These are phyloP conservation scores for Aspergillus kassunensis DNA, from an alignment of 495 filamentous ascomycete species.

Conservation along the genomic window DNA sequence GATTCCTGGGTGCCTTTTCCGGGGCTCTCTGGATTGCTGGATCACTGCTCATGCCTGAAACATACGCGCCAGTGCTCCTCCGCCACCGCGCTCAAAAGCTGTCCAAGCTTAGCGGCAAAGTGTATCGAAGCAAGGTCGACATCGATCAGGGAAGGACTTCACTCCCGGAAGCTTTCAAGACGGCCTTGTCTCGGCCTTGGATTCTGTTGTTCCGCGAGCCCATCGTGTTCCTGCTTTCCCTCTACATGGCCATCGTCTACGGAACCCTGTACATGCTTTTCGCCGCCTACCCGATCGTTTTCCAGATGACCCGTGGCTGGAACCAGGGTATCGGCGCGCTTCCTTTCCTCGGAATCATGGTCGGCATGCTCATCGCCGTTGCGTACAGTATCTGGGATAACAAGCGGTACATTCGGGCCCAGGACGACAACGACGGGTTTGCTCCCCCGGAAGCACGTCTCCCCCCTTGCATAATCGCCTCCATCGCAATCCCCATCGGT, in stretches of 20 bases:
- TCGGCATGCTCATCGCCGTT: constrained; percentile 71
- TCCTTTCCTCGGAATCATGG: constrained; percentile 74
- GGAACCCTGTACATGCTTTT: constrained; percentile 82
- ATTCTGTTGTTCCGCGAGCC: constrained; percentile 49
- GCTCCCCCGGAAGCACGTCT: constrained; percentile 49
- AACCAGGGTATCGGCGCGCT: constrained; percentile 67
- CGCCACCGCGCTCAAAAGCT: constrained; percentile 49
- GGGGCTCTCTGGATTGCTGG: constrained; percentile 55
- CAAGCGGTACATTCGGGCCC: constrained; percentile 39
- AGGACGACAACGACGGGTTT: constrained; percentile 35
- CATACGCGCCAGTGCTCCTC: constrained; percentile 57
- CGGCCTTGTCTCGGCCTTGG: constrained; percentile 48
- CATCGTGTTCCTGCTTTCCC: constrained; percentile 60
- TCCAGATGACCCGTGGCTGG: constrained; percentile 69
- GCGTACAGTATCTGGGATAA: constrained; percentile 47
- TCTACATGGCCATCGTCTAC: constrained; percentile 74
- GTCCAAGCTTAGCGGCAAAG: constrained; percentile 52
- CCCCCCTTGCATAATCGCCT: constrained; percentile 42
- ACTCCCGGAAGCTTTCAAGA: constrained; percentile 37
- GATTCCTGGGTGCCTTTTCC: constrained; percentile 48
- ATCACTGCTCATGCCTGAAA: constrained; percentile 54
- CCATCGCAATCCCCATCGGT: constrained; percentile 40
- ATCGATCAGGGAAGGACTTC: constrained; percentile 39
- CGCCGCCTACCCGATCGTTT: constrained; percentile 77
- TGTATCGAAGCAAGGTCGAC: constrained; percentile 49